Percentiles rank a stretch among this genome's conserved stretches.
These are phyloP conservation scores for Clitopilus passeckerianus DNA, from an alignment of 768 basidiomycete genomes.

Conservation along the genomic window DNA sequence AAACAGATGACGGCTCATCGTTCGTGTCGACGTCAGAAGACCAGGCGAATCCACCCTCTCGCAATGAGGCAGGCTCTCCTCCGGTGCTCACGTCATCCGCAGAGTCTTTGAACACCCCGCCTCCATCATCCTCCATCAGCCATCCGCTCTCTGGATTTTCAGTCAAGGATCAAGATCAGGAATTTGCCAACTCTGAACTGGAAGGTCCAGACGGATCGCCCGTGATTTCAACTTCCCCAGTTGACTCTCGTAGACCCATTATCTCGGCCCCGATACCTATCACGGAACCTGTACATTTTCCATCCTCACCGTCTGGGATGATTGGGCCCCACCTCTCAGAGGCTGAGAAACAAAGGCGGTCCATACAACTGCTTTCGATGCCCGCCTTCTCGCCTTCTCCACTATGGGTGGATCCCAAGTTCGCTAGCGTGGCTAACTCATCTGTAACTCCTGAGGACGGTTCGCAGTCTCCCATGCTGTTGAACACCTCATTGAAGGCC, in stretches of 20 bases:
- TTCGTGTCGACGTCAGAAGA: conserved; percentile 27
- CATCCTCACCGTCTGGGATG: conserved; percentile 22
- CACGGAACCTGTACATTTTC: conserved; percentile 41
- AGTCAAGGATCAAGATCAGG: conserved; percentile 20
- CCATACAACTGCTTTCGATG: conserved; percentile 35
- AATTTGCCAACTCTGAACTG: conserved; percentile 12
- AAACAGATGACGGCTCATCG: conserved; percentile 16
- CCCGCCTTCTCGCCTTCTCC: conserved; percentile 21
- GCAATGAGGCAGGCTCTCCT: conserved; percentile 20
- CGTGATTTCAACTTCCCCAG: conserved; percentile 22
- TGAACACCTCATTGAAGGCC: conserved; percentile 24
- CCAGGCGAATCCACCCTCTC: conserved; percentile 10
- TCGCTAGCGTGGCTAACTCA: conserved; percentile 8
- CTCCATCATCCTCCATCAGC: conserved; percentile 47
- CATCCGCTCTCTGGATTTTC: conserved; percentile 34
- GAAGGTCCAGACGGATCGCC: conserved; percentile 17
- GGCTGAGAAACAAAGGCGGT: conserved; percentile 30
- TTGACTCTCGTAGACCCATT: conserved; percentile 16
- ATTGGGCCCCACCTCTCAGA: conserved; percentile 5
- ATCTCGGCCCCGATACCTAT: conserved; percentile 26
- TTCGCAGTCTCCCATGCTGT: conserved; percentile 20
- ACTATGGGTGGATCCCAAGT: neutral
- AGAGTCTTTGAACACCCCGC: conserved; percentile 56
- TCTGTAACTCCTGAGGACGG: conserved; percentile 13
- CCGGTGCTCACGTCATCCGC: conserved; percentile 54